Evolutionary conservation across 2,329 filamentous ascomycete species (phyloP).

Genomic region (Verticillium longisporum): DNA sequence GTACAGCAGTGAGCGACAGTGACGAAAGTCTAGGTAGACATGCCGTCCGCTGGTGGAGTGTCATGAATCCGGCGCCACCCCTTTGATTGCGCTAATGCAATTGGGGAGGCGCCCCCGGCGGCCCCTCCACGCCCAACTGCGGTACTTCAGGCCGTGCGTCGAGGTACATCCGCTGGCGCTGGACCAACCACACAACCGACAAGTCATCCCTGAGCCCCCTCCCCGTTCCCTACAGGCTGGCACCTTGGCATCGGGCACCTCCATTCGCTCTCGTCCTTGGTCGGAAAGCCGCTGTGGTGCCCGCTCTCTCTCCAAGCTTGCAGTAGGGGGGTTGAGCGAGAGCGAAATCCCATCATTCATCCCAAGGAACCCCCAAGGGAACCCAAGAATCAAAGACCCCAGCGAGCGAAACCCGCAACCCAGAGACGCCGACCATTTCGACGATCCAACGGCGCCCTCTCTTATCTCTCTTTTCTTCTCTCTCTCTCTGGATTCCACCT

Average conservation of each 20-base stretch:
- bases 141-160: background rate
- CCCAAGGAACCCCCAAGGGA: background rate
- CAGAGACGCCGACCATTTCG: background rate
- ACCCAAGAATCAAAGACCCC: background rate
- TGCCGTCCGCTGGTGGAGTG: background rate
- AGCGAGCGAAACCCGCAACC: background rate
- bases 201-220: background rate
- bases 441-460: background rate
- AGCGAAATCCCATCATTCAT: background rate
- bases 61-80: background rate
- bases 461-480: background rate
- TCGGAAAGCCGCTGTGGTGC: background rate
- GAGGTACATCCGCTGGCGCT: background rate
- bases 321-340: background rate
- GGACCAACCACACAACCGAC: background rate
- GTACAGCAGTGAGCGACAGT: no score
- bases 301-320: background rate
- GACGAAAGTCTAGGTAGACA: no score
- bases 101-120: constrained; percentile 4
- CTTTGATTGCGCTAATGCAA: constrained; percentile 12
- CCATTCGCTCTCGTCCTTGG: background rate
- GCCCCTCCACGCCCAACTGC: background rate
- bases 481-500: no score
- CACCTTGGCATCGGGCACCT: background rate
- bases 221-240: background rate